Evolutionary conservation across 2,329 filamentous ascomycete species (phyloP).

Genomic region (Lecanicillium sp.): DNA sequence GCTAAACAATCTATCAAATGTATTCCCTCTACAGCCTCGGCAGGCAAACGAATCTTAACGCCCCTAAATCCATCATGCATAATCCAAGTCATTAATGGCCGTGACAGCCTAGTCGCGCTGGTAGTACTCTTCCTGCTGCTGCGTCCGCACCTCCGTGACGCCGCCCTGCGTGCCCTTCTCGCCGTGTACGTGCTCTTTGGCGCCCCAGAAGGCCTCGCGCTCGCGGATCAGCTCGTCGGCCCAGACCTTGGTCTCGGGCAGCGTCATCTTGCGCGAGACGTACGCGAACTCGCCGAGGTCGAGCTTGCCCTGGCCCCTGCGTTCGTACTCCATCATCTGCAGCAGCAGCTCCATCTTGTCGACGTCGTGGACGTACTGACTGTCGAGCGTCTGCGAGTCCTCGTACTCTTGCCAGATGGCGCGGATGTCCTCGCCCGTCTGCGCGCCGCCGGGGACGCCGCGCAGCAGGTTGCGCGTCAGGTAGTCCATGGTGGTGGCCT

Average conservation of each 20-base stretch:
- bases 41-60: not conserved
- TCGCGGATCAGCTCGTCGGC: slow-evolving; percentile 70
- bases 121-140: slow-evolving; percentile 48
- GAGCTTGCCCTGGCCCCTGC: slow-evolving; percentile 53
- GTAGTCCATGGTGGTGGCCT: slow-evolving; percentile 88
- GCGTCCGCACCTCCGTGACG: slow-evolving; percentile 30
- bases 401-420: slow-evolving; percentile 95
- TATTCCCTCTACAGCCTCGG: not conserved
- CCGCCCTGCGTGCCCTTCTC: slow-evolving; percentile 35
- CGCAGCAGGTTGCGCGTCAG: slow-evolving; percentile 68
- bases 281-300: slow-evolving; percentile 84
- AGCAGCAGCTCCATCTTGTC: slow-evolving; percentile 94
- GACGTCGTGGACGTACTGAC: slow-evolving; percentile 87
- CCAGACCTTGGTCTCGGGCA: slow-evolving; percentile 78
- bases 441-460: slow-evolving; percentile 62
- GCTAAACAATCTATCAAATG: not conserved
- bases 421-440: slow-evolving; percentile 64
- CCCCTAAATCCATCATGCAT: not conserved
- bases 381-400: slow-evolving; percentile 75
- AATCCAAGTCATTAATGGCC: not conserved
- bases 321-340: slow-evolving; percentile 97
- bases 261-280: slow-evolving; percentile 65
- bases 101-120: slow-evolving; percentile 17
- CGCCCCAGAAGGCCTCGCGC: slow-evolving; percentile 65
- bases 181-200: slow-evolving; percentile 40